Evolutionary conservation across 208 protist genomes (phyloP), one percentile per base, ranked within the genome.

Genomic region (Eutreptiella sp.): DNA sequence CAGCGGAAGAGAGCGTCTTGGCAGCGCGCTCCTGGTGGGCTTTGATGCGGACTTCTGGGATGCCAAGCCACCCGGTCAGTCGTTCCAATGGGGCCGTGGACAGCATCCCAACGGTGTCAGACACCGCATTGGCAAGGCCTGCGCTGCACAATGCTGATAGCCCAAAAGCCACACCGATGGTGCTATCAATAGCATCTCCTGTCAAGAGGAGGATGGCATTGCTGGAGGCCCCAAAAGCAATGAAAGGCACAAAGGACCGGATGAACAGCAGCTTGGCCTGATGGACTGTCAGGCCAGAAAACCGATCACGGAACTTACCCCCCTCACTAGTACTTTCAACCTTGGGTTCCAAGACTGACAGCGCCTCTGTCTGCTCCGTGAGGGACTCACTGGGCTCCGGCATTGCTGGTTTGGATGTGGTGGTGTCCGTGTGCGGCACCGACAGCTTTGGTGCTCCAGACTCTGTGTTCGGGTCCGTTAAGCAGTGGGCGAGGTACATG

Each of bases 51-150:
- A 65, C 35, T 65, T 57, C 7, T 63, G 63, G 19, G 60, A 32
- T 28, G 11, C 43, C 4, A 31, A 29, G 4, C 53, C 1, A 26
- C 69, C 87, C 83, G 1, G 81, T 82, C 2, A 92, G 53, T 3
- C 85, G 80, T 66, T 92, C 83, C 35, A 92, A 73, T 53, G 87
- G 82, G 54, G n/a, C n/a, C n/a, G n/a, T n/a, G n/a, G n/a, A n/a
- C n/a, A n/a, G n/a, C n/a, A 92, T 89, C 2, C 85, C 85, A 3
- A 79, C 76, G 0, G 84, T 76, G 16, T 82, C 85, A 61, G 78
- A 86, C 38, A 86, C 73, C 19, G 87, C 81, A 3, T 82, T 81
- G 32, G 83, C 85, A 5, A 92, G 59, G 16, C 70, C 78, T 4
- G 85, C 85, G 3, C 83, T 81, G 0, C 76, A 73, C 83, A 92